phyloP scores from a whole-genome alignment of 495 filamentous ascomycete species.

The Cudoniella acicularis region DNA sequence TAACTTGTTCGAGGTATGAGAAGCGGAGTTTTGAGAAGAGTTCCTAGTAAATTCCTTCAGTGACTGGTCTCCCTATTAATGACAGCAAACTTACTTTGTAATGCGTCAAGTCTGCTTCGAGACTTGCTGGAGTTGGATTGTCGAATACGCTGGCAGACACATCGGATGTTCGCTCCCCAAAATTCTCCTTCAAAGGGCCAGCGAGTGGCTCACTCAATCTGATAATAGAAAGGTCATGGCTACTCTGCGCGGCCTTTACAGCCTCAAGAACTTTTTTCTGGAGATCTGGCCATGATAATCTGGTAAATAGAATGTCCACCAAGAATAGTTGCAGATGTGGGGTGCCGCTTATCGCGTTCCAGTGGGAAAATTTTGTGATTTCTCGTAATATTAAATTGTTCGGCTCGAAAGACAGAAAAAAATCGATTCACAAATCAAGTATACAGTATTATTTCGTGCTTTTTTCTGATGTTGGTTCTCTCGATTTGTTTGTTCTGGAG shows the following conservation, averaged over 20 bases:
- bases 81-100: constrained; percentile 55
- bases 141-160: constrained; percentile 61
- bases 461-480: no score
- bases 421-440: no score
- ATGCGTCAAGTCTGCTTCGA: constrained; percentile 83
- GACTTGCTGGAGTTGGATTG: constrained; percentile 65
- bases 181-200: constrained; percentile 37
- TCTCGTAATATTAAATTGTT: no score
- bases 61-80: background rate
- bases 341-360: background rate
- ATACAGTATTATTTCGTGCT: no score
- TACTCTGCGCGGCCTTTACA: constrained; percentile 29
- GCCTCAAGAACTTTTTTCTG: constrained; percentile 28
- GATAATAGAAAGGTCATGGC: constrained; percentile 64
- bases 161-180: constrained; percentile 58
- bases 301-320: background rate
- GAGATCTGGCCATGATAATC: constrained; percentile 18
- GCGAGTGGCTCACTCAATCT: constrained; percentile 72
- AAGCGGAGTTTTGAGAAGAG: constrained; percentile 95
- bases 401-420: no score
- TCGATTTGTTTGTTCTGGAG: no score
- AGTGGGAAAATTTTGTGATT: no score
- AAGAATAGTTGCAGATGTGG: background rate
- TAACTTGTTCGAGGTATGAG: constrained; percentile 81
- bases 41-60: constrained; percentile 49